Conservation (phyloP, 441 rosid species). For the Arabidopsis hybrid region DNA sequence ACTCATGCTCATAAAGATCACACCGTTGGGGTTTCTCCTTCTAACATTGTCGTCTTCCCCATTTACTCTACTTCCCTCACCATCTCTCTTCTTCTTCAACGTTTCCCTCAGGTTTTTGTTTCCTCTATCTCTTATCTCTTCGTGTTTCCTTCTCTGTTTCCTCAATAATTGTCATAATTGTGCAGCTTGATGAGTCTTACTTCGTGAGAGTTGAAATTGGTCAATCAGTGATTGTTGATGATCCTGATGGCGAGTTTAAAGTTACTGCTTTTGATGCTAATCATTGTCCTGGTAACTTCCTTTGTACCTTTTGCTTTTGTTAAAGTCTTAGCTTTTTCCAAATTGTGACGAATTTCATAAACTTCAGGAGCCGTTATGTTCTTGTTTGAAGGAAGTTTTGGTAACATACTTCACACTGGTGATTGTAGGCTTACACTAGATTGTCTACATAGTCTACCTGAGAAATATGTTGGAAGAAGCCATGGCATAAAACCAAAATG, state of each 20-base stretch:
- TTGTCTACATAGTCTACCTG: constrained; percentile 64
- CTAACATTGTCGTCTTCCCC: constrained; percentile 58
- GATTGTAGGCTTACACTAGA: constrained; percentile 87
- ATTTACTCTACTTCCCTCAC: constrained; percentile 75
- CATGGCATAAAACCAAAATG: constrained; percentile 55
- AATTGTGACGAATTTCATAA: constrained; percentile 40
- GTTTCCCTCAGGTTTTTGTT: constrained; percentile 59
- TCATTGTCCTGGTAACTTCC: constrained; percentile 70
- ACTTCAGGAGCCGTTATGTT: constrained; percentile 91
- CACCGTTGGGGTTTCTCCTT: constrained; percentile 62
- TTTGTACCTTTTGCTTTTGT: background rate
- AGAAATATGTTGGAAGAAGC: constrained; percentile 56
- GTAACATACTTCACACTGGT: constrained; percentile 88
- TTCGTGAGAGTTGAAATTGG: constrained; percentile 72
- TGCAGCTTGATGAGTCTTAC: constrained; percentile 63
- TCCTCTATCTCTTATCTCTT: background rate
- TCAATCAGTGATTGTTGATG: constrained; percentile 58
- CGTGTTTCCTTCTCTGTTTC: background rate
- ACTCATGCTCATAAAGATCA: constrained; percentile 92
- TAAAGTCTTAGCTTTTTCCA: background rate
- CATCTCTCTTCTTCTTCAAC: constrained; percentile 60
- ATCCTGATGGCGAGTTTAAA: constrained; percentile 62
- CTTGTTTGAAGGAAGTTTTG: constrained; percentile 88
- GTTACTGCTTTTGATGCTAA: constrained; percentile 83
- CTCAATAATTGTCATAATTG: background rate